Conservation (phyloP, 306 rosid genomes). For the Quercus robur region DNA sequence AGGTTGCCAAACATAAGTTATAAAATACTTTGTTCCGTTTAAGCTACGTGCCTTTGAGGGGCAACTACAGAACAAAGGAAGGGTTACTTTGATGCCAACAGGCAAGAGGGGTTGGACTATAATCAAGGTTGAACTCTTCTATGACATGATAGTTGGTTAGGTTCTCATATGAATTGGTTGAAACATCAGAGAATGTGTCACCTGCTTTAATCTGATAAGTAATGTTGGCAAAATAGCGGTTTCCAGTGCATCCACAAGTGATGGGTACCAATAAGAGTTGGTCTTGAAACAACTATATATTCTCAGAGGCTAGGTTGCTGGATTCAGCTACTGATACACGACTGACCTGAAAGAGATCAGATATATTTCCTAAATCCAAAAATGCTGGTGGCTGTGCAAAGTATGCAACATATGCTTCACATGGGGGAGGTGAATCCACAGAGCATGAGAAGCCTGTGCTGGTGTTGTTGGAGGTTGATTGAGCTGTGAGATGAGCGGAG, state of each 20-base stretch:
- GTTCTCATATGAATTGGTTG: slow-evolving; percentile 41
- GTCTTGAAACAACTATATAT: slow-evolving; percentile 25
- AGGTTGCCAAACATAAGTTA: slow-evolving; percentile 68
- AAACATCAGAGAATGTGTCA: slow-evolving; percentile 44
- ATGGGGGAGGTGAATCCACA: slow-evolving; percentile 39
- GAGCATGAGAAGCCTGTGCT: slow-evolving; percentile 53
- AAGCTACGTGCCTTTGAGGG: slow-evolving; percentile 45
- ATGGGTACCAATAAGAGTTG: slow-evolving; percentile 66
- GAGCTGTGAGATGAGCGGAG: slow-evolving; percentile 30
- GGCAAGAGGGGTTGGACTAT: slow-evolving; percentile 36
- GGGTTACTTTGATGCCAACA: slow-evolving; percentile 32
- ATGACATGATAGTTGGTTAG: slow-evolving; percentile 49
- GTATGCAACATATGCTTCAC: slow-evolving; percentile 68
- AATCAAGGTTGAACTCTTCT: slow-evolving; percentile 34
- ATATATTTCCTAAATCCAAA: slow-evolving; percentile 41
- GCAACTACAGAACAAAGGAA: slow-evolving; percentile 73
- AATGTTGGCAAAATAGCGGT: slow-evolving; percentile 51
- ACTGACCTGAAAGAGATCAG: slow-evolving; percentile 53
- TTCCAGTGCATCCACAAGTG: slow-evolving; percentile 59
- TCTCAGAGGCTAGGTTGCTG: slow-evolving; percentile 40
- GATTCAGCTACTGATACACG: slow-evolving; percentile 56
- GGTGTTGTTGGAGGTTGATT: slow-evolving; percentile 15
- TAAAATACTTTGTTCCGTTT: slow-evolving; percentile 37
- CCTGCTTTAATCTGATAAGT: slow-evolving; percentile 39
- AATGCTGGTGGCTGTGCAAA: slow-evolving; percentile 41